phyloP scores from a whole-genome alignment of 2,329 filamentous ascomycete species.

The Cordyceps javanica region DNA sequence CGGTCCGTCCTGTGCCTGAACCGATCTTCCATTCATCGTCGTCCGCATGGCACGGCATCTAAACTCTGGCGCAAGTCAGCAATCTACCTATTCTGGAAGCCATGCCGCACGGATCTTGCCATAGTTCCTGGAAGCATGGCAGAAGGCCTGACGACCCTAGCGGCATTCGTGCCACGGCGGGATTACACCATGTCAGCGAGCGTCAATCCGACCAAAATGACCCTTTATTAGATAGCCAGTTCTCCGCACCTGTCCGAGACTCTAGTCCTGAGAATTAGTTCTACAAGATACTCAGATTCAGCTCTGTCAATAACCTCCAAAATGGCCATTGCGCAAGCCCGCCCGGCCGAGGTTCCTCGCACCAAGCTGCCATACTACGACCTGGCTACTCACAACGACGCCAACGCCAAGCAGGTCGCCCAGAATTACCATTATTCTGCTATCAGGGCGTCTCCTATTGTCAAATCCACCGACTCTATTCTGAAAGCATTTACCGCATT shows the following conservation, averaged over 20 bases:
- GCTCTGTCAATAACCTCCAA: not conserved
- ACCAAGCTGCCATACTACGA: conserved; percentile 12
- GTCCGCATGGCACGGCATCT: not conserved
- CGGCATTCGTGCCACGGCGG: conserved; percentile 9
- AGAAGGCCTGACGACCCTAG: conserved; percentile 6
- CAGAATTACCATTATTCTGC: not conserved
- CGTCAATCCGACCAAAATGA: not conserved
- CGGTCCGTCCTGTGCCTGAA: not conserved
- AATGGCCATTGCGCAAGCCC: conserved; percentile 2
- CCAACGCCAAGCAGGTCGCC: not conserved
- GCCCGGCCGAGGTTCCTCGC: conserved; percentile 5
- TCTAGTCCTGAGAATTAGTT: not conserved
- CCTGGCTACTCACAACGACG: conserved; percentile 7
- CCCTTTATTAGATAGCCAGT: conserved; percentile 7
- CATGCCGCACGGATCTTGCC: not conserved
- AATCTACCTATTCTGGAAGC: conserved; percentile 5
- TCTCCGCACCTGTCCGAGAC: not conserved
- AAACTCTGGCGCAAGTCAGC: not conserved
- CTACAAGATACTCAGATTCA: not conserved
- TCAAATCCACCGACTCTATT: not conserved
- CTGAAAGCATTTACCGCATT: conserved; percentile 5
- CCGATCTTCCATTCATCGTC: not conserved
- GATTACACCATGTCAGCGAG: conserved; percentile 11
- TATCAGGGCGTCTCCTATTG: not conserved
- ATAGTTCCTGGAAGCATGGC: not conserved